These are phyloP conservation scores for Solanum virginianum DNA, from an alignment of 257 asterid species.

Conservation along the genomic window DNA sequence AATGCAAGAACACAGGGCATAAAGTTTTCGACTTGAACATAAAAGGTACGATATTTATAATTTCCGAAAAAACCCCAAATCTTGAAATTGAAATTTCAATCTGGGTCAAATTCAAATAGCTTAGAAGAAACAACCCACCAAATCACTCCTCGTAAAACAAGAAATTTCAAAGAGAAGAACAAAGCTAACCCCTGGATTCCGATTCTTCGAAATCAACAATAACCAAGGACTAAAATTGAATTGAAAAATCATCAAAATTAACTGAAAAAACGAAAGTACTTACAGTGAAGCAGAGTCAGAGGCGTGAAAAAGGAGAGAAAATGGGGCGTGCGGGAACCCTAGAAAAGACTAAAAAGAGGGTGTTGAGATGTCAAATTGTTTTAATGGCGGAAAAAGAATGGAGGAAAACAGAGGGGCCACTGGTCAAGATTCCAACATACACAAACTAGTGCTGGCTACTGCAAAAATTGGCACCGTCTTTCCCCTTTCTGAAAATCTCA, in stretches of 20 bases:
- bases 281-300: slow-evolving; percentile 1
- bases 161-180: slow-evolving; percentile 4
- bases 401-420: slow-evolving; percentile 19
- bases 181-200: background rate
- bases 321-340: slow-evolving; percentile 11
- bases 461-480: background rate
- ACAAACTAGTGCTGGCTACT: background rate
- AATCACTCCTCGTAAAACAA: background rate
- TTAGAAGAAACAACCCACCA: background rate
- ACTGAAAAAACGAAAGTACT: background rate
- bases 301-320: background rate
- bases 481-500: background rate
- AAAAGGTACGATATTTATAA: background rate
- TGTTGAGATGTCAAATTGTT: background rate
- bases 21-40: background rate
- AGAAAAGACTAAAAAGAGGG: background rate
- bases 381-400: slow-evolving; percentile 26
- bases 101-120: background rate
- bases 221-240: background rate
- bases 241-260: background rate
- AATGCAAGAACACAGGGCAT: background rate
- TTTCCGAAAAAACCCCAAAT: background rate
- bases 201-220: background rate
- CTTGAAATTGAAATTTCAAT: background rate
- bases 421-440: slow-evolving; percentile 11